Evolutionary conservation across 495 filamentous ascomycete genomes (phyloP).

Genomic region (Aspergillus olivimuriae): DNA sequence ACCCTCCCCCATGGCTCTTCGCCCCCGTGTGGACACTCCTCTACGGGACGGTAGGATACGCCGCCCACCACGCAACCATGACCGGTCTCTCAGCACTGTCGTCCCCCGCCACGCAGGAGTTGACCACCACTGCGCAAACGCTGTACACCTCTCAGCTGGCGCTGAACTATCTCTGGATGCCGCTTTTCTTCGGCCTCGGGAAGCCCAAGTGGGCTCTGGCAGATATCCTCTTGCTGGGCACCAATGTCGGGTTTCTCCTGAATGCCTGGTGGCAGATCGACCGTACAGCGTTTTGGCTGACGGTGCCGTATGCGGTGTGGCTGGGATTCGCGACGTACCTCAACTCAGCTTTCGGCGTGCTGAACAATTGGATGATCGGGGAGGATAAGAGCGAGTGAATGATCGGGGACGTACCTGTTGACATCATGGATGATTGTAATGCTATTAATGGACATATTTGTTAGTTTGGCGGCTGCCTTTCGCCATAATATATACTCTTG

Average conservation of each 20-base stretch:
- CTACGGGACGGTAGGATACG: constrained; percentile 86
- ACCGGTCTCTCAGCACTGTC: constrained; percentile 49
- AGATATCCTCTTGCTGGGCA: constrained; percentile 68
- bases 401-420: background rate
- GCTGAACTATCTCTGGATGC: constrained; percentile 88
- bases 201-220: constrained; percentile 65
- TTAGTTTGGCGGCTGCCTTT: too few relatives aligned
- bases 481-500: too few relatives aligned
- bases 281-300: constrained; percentile 58
- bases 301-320: constrained; percentile 79
- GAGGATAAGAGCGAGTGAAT: constrained; percentile 27
- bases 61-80: constrained; percentile 64
- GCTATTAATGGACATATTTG: background rate
- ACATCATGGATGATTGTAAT: background rate
- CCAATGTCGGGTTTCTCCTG: constrained; percentile 61
- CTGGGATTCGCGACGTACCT: constrained; percentile 79
- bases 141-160: constrained; percentile 80
- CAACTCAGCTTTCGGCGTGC: constrained; percentile 59
- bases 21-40: constrained; percentile 80
- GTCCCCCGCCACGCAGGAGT: constrained; percentile 14
- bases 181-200: constrained; percentile 74
- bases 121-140: constrained; percentile 34
- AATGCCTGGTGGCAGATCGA: constrained; percentile 73
- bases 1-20: constrained; percentile 75
- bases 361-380: constrained; percentile 69